Percentiles rank a stretch among this genome's conserved stretches.
These are phyloP conservation scores for Sorghum bicolor DNA, from an alignment of 176 grass and related monocot species.

Conservation along the genomic window DNA sequence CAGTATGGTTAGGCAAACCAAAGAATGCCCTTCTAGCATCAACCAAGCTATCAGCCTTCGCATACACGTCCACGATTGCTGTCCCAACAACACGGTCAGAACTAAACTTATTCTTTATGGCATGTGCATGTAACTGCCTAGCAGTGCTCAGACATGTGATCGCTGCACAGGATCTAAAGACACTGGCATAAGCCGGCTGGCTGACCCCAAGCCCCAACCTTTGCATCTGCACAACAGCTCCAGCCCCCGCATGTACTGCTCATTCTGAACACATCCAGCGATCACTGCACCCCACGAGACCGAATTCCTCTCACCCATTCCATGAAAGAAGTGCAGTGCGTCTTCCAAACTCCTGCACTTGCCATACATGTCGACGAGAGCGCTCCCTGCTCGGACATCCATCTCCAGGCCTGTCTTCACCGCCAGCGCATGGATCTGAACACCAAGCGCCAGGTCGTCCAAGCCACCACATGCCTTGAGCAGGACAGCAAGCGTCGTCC, in stretches of 20 bases:
- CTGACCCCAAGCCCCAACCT: conserved; percentile 51
- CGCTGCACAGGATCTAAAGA: conserved; percentile 64
- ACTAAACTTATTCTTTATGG: conserved; percentile 69
- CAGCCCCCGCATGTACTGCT: conserved; percentile 36
- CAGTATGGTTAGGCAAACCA: conserved; percentile 47
- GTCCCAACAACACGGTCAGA: conserved; percentile 70
- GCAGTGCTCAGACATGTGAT: conserved; percentile 42
- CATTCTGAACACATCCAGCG: conserved; percentile 63
- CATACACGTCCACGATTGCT: conserved; percentile 82
- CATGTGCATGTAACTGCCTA: conserved; percentile 67
- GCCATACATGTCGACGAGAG: conserved; percentile 82
- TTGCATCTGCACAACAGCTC: conserved; percentile 77
- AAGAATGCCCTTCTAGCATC: conserved; percentile 67
- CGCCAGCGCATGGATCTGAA: conserved; percentile 51
- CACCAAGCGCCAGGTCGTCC: conserved; percentile 44
- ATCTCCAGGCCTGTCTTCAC: conserved; percentile 53
- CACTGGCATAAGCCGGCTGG: conserved; percentile 77
- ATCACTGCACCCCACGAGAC: conserved; percentile 69
- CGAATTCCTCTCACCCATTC: conserved; percentile 77
- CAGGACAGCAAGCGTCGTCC: conserved; percentile 48
- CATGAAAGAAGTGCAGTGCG: conserved; percentile 48
- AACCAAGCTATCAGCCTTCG: conserved; percentile 56
- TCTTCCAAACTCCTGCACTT: conserved; percentile 68
- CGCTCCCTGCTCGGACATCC: conserved; percentile 51
- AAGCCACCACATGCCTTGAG: conserved; percentile 64